Percentiles rank a stretch among this genome's conserved stretches.
Conservation (phyloP, 768 basidiomycete genomes). For the Cystofilobasidium ferigula region DNA sequence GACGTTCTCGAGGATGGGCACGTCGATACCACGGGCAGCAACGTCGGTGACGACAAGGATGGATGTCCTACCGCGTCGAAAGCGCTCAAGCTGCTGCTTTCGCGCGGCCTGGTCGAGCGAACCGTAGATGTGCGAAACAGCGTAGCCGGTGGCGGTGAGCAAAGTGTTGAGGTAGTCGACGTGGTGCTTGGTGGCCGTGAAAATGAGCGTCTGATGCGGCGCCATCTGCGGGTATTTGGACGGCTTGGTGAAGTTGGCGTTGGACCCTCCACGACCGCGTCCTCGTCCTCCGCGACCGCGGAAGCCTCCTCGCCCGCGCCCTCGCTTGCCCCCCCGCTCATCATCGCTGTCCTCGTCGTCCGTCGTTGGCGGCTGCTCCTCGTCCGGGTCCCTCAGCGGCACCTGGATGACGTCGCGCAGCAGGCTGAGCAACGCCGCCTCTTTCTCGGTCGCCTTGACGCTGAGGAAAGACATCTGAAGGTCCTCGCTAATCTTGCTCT, state of each 20-base stretch:
- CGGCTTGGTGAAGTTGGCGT: conserved; percentile 15
- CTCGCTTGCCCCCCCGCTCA: conserved; percentile 23
- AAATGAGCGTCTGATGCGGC: conserved; percentile 85
- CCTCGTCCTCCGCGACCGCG: conserved; percentile 36
- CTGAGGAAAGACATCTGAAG: conserved; percentile 89
- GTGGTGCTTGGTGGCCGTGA: conserved; percentile 94
- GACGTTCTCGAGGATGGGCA: conserved; percentile 89
- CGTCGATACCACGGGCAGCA: conserved; percentile 95
- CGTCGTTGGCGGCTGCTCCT: conserved; percentile 26
- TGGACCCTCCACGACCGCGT: conserved; percentile 40
- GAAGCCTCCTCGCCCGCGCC: conserved; percentile 22
- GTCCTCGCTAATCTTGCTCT: conserved; percentile 88
- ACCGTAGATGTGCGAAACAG: conserved; percentile 89
- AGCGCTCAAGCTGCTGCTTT: conserved; percentile 77
- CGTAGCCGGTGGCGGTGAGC: conserved; percentile 67
- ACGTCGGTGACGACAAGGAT: conserved; percentile 95
- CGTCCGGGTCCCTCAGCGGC: conserved; percentile 36
- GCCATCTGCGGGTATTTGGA: conserved; percentile 42
- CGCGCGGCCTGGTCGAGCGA: conserved; percentile 86
- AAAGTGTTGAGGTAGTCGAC: conserved; percentile 83
- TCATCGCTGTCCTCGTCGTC: conserved; percentile 30
- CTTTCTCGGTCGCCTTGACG: conserved; percentile 85
- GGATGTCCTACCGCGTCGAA: conserved; percentile 64
- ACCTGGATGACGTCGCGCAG: conserved; percentile 79
- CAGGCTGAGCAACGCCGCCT: conserved; percentile 71